Base-by-base conservation (phyloP, 495 filamentous ascomycete genomes). In the Aspergillus nanangensis region DNA sequence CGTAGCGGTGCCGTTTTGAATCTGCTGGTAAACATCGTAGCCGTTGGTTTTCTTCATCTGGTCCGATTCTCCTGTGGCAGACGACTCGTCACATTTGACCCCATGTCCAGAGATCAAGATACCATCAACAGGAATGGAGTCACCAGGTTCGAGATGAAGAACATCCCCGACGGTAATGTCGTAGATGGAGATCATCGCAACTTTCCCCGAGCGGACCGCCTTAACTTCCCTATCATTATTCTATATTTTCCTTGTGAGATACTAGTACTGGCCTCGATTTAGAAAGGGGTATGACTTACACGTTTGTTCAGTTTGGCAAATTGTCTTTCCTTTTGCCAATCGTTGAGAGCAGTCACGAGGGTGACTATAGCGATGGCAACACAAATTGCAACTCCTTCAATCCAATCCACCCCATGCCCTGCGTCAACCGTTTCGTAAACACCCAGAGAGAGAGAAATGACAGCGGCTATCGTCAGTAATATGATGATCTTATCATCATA, bases 401-500 rank as follows among this genome's bases (percentile, higher is more conserved):
- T 75, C 86, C 86, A 90, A 50, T 90, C 84, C 13, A 89, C 79
- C 2, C 70, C 69, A 13, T 61, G 59, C 2, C 68, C 71, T 29
- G 61, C 63, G 5, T 66, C 67, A 0, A 73, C 52, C 0, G 69
- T 67, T 62, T 88, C 81, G 55, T 90, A 90, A 3, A 90, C 72
- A 15, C 86, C 87, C 38, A 90, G 66, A 25, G 78, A 83, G 40
- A 90, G 71, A 3, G 84, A 88, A 15, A 90, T 70, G 24, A 87
- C 62, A 8, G 85, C 87, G n/a, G 86, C 87, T 25, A 78, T 71
- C 10, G 84, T 86, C 41, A 90, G 68, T 14, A 89, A 66, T 14
- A 92, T 85, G 41, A 94, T 71, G 17, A 94, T 86, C 49, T 88
- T 88, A 66, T 94, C 88, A 56, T 92, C 88, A 60, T 89, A 90